Conservation (phyloP, 257 asterid genomes). For the Echites panduratus region DNA sequence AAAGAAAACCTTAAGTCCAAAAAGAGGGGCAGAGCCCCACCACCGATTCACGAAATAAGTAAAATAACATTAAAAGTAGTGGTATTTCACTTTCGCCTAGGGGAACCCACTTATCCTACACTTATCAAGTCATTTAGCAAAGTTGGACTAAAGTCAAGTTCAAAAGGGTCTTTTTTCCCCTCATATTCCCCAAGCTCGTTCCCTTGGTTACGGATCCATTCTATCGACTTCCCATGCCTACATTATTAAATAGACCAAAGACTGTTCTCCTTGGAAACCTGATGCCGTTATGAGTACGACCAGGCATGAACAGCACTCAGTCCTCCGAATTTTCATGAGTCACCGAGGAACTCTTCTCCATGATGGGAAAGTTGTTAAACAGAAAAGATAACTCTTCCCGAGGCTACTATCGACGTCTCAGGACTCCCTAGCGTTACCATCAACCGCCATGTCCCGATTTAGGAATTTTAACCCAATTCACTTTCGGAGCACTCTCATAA, state of each 20-base stretch:
- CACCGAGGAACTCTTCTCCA: too few relatives aligned
- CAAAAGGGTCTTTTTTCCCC: not conserved
- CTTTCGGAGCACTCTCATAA: not conserved
- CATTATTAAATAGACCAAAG: too few relatives aligned
- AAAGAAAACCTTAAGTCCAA: not conserved
- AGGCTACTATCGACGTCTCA: conserved; percentile 34
- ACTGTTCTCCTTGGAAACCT: not conserved
- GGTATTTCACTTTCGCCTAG: conserved; percentile 64
- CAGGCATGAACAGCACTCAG: too few relatives aligned
- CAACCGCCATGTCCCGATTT: conserved; percentile 15
- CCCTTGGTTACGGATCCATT: too few relatives aligned
- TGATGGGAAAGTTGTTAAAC: conserved; percentile 45
- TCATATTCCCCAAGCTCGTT: too few relatives aligned
- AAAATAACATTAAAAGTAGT: conserved; percentile 86
- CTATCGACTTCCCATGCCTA: not conserved
- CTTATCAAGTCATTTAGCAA: not conserved
- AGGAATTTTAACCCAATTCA: conserved; percentile 5
- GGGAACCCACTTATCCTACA: not conserved
- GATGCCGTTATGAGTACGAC: too few relatives aligned
- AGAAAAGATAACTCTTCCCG: conserved; percentile 48
- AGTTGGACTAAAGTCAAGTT: not conserved
- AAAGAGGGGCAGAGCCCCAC: conserved; percentile 28
- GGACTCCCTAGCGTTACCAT: conserved; percentile 15
- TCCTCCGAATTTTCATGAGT: not conserved
- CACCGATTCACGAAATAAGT: conserved; percentile 74